phyloP scores from a whole-genome alignment of 2,329 filamentous ascomycete species.

The Domatiomyces globalis region DNA sequence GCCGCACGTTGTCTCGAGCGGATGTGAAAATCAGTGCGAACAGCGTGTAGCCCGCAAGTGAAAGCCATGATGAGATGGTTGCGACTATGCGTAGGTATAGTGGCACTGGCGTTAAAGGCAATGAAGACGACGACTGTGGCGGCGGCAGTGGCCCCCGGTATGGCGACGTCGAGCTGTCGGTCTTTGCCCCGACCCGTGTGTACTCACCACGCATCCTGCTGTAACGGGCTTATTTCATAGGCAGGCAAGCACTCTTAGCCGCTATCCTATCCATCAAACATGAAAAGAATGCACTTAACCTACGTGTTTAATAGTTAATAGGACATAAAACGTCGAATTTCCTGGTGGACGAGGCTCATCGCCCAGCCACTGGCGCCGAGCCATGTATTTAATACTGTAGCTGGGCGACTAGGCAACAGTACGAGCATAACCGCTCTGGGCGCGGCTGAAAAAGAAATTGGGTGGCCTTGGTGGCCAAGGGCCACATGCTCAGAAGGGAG shows the following conservation, averaged over 20 bases:
- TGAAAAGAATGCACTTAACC: neutral
- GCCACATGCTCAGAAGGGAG: no score
- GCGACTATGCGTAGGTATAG: constrained; percentile 13
- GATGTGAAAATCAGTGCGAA: constrained; percentile 15
- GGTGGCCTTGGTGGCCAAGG: neutral
- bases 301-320: neutral
- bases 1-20: constrained; percentile 8
- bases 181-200: neutral
- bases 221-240: neutral
- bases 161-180: neutral
- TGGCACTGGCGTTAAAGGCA: constrained; percentile 2
- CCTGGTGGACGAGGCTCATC: no score
- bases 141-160: neutral
- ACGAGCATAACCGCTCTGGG: neutral
- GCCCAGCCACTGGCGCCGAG: no score
- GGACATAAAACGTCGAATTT: neutral
- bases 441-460: neutral
- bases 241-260: no score
- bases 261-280: neutral
- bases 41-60: constrained; percentile 15
- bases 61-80: constrained; percentile 14
- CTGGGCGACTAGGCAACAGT: neutral
- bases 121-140: neutral
- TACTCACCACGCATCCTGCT: neutral
- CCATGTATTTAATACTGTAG: neutral